Evolutionary conservation across 2,329 filamentous ascomycete species (phyloP), one percentile per base, ranked within the genome.

Genomic region (Pseudocercospora macadamiae): DNA sequence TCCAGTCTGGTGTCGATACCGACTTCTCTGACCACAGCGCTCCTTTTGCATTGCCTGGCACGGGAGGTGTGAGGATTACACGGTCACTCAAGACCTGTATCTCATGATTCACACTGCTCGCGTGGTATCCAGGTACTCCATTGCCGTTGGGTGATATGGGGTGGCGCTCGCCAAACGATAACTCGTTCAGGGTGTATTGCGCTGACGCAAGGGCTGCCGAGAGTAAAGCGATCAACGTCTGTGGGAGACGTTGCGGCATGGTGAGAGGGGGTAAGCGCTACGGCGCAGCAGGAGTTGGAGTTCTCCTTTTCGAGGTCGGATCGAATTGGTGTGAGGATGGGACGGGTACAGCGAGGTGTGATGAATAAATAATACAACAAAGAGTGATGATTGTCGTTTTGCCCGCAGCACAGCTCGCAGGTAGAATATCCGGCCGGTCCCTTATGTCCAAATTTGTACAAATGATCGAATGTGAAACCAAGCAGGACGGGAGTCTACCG

Each of bases 41-140:
- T 61, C 91, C 90, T 73, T 92, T 86, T 70, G 90, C 87, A 76
- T 92, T 92, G 55, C 95, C 95, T 4, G 92, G 91, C 49, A 87
- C 87, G 12, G 92, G 88, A 9, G 95, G 93, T 1, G 95, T 99
- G 57, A 99, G 84, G 73, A 99, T 89, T 60, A 97, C 73, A 74
- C 93, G 91, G 81, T 97, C 93, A 66, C 92, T 96, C 60, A 97
- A 85, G 63, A 87, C 72, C 64, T 84, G 79, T 54, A 85, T 82
- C 10, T 77, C 72, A 70, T 83, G 81, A 55, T 82, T 82, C 64
- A 85, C 81, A 55, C 82, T 82, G 51, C 76, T 78, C 26, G 83
- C 67, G 44, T 76, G 71, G 80, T 82, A 88, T 63, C 83, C 83
- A 2, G 84, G 82, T 48, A 88, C 78, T 32, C 72, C 74, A 61